These are phyloP conservation scores for Globisporangium yorkense DNA, from an alignment of 352 stramenopile genomes.

Conservation along the genomic window DNA sequence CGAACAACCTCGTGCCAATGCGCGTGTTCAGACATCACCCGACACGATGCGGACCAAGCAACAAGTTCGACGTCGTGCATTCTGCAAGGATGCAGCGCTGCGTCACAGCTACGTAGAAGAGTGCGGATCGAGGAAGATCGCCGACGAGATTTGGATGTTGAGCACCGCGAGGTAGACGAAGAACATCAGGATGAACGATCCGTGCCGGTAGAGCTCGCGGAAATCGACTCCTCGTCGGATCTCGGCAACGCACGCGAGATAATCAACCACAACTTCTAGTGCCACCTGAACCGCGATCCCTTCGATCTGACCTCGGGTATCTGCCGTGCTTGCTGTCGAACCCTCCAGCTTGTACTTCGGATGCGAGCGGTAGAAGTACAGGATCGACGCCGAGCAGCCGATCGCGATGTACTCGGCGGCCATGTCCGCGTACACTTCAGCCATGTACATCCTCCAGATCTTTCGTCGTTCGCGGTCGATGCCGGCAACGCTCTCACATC, in stretches of 20 bases:
- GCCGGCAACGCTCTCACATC: too few relatives aligned
- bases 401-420: slow-evolving; percentile 42
- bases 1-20: too few relatives aligned
- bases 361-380: slow-evolving; percentile 25
- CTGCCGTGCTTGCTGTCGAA: too few relatives aligned
- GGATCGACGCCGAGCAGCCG: slow-evolving; percentile 21
- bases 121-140: slow-evolving; percentile 12
- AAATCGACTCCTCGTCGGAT: slow-evolving; percentile 22
- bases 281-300: background rate
- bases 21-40: too few relatives aligned
- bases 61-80: background rate
- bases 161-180: slow-evolving; percentile 24
- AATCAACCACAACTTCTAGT: background rate
- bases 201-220: slow-evolving; percentile 15
- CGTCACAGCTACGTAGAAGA: background rate
- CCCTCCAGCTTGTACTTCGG: slow-evolving; percentile 19
- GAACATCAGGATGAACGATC: slow-evolving; percentile 18
- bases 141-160: slow-evolving; percentile 27
- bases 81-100: background rate
- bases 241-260: slow-evolving; percentile 19
- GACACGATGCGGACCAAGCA: background rate
- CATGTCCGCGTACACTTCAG: slow-evolving; percentile 26
- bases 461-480: too few relatives aligned
- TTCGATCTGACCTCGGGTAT: too few relatives aligned
- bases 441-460: background rate